Evolutionary conservation across 148 eudicot species (phyloP), one percentile per base, ranked within the genome.

Genomic region (Spergularia marina): DNA sequence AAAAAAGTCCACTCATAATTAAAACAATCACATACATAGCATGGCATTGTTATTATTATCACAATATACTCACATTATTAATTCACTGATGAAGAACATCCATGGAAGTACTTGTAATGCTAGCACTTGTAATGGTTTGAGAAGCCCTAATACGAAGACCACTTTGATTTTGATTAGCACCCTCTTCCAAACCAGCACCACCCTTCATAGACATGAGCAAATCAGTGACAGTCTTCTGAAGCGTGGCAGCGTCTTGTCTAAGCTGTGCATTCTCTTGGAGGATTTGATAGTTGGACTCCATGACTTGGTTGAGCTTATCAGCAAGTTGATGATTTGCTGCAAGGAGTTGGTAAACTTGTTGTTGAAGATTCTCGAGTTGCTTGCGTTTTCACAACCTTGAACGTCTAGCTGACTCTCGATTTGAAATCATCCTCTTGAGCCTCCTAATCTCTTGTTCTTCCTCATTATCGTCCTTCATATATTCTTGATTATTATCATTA

Each of bases 391-490:
- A 60, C 71, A 84, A 59, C 64, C 87, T 82, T n/a, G 87, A 84
- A 21, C 87, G 72, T 74, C 87, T 65, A 1, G 87, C 87, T 1
- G 87, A 84, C 34, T 84, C 87, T n/a, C 87, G 66, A 55, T 84
- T 84, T 2, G 87, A 84, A 7, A 78, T 69, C 82, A 84, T 65
- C 71, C 87, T 78, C 76, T 75, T 79, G 0, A 73, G 30, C 55
- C 80, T 72, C 69, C 76, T 78, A 15, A 75, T 55, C 34, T 77
- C 82, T 55, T 80, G 66, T 67, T 84, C 82, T 12, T 81, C 83
- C 3, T 61, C 76, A 11, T 74, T 56, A 2, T 30, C 36, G 36
- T 73, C 74, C n/a, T 73, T 70, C 34, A 20, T 53, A 11, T 17
- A 41, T 51, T 54, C 62, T 64, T 71, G 15, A 15, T 23, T 52